Base-by-base conservation (phyloP, 768 basidiomycete species). In the Postia placenta region DNA sequence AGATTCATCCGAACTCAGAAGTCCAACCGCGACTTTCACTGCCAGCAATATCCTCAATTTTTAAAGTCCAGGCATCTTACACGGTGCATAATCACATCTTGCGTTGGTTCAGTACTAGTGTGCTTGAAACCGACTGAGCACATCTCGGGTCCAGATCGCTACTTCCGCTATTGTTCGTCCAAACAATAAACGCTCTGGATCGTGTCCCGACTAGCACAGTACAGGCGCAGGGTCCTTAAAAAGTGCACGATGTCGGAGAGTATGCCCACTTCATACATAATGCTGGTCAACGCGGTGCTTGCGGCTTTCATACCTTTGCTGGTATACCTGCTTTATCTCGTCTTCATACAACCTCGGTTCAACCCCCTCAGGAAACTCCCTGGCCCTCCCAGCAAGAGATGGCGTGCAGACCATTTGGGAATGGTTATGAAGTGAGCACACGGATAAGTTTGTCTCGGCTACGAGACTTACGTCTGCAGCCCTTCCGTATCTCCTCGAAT, bases 371-470 rank as follows among this genome's bases (percentile, higher is more conserved):
- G 67, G 30, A 65, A 63, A 20, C 64, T 90, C 27, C 78, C 80
- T 40, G 85, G 87, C 23, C 87, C 87, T 19, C 79, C 79, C 0
- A 63, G 70, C 9, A 64, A 58, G 5, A 64, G 67, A 20, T 69
- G 75, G 57, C 75, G 85, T 46, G 70, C 66, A 23, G 74, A 73
- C 56, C 82, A 87, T 55, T 67, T 87, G 49, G 58, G 63, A 15
- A 62, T 68, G 24, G 69, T 87, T 1, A 71, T 87, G 48, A 75
- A 84, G 86, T 85, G 56, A 49, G 79, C 67, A 17, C 11, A 15
- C 7, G 15, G 7, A 33, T 33, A 33, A 20, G 17, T n/a, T 12
- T 23, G 0, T 36, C 42, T 38, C 12, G 15, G 11, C 17, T 12
- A 14, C 11, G 3, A 28, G n/a, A 14, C 6, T 6, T 36, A 15